Conservation (phyloP, 495 filamentous ascomycete genomes). For the Margaritispora aquatica region DNA sequence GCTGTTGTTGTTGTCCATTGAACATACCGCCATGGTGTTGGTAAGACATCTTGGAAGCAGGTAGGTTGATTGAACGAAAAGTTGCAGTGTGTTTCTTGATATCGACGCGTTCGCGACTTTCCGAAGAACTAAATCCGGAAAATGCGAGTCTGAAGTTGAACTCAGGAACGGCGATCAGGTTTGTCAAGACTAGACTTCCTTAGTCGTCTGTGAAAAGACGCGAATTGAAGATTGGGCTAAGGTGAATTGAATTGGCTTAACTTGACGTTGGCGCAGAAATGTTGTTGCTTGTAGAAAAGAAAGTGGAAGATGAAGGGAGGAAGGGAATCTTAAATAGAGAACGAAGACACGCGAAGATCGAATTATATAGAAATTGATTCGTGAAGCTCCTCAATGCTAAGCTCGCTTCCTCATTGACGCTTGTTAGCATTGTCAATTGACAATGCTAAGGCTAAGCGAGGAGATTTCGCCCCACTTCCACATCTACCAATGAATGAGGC, state of each 20-base stretch:
- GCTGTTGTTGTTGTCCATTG: too few relatives aligned
- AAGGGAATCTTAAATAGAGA: neutral
- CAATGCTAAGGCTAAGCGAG: neutral
- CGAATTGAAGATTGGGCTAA: neutral
- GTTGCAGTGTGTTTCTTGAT: too few relatives aligned
- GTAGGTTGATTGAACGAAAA: neutral
- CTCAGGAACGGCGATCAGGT: neutral
- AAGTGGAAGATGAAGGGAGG: neutral
- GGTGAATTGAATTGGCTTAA: neutral
- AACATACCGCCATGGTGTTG: too few relatives aligned
- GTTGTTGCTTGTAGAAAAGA: neutral
- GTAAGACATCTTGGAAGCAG: neutral
- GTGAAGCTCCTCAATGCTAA: neutral
- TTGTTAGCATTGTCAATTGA: neutral
- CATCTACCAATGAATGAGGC: neutral
- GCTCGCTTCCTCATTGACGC: neutral
- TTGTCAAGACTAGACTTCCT: neutral
- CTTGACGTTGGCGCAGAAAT: neutral
- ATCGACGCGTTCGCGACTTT: neutral
- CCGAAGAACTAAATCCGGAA: neutral
- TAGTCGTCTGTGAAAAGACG: too few relatives aligned
- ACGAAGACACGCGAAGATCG: neutral
- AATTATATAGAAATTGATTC: neutral
- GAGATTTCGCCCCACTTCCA: neutral
- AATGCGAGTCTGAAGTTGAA: neutral